Evolutionary conservation across 257 asterid species (phyloP).

Genomic region (Solanum commersonii): DNA sequence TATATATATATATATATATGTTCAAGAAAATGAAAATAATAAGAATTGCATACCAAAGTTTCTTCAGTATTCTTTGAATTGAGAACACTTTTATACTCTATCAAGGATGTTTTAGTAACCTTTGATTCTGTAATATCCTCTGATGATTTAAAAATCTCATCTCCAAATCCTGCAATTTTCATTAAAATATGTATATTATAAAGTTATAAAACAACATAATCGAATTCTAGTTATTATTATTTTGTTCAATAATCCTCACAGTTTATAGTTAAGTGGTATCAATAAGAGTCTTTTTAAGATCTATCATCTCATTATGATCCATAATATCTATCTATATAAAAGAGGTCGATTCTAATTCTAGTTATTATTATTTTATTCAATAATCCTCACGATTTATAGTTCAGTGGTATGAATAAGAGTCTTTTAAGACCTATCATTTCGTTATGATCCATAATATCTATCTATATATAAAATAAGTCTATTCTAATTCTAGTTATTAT

Average conservation of each 20-base stretch:
- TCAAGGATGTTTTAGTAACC: conserved; percentile 8
- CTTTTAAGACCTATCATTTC: background rate
- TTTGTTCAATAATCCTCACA: background rate
- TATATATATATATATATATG: no score
- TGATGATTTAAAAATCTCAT: conserved; percentile 22
- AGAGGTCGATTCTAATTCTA: background rate
- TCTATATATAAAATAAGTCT: no score
- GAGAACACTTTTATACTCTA: conserved; percentile 31
- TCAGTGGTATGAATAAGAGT: no score
- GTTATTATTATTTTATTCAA: background rate
- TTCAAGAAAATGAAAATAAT: background rate
- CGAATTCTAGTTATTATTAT: background rate
- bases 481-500: background rate
- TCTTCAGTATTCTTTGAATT: conserved; percentile 65
- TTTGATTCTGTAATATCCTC: conserved; percentile 4
- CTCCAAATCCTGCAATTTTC: conserved; percentile 31
- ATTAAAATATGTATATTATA: background rate
- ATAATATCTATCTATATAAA: background rate
- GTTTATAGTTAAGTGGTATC: no score
- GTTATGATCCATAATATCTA: no score
- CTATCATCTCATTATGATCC: background rate
- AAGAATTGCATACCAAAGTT: conserved; percentile 36
- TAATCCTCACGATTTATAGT: background rate
- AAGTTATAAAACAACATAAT: background rate
- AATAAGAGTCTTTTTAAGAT: background rate